phyloP scores from a whole-genome alignment of 129 eudicot species.

The Oenanthe sinensis region DNA sequence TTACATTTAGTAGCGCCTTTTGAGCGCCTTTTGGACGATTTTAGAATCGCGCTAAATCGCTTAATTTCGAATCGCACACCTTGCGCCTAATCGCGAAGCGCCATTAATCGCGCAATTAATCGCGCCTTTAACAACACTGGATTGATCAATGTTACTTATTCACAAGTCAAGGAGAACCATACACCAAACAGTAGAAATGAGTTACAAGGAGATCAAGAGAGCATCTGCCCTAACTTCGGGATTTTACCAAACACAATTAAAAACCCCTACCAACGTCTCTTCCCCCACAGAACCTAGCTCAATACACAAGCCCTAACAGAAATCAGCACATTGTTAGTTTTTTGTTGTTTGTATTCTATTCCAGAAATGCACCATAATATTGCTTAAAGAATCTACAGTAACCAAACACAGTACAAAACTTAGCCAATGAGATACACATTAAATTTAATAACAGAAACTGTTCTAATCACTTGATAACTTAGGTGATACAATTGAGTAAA shows the following conservation, averaged over 20 bases:
- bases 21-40: too few relatives aligned
- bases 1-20: too few relatives aligned
- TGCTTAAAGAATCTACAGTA: background rate
- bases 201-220: background rate
- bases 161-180: background rate
- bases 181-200: background rate
- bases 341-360: background rate
- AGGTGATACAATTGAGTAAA: background rate
- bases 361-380: background rate
- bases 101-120: too few relatives aligned
- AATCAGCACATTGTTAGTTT: background rate
- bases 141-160: background rate
- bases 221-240: background rate
- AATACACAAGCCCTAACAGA: background rate
- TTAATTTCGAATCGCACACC: too few relatives aligned
- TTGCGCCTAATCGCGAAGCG: too few relatives aligned
- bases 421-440: background rate
- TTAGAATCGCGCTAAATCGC: too few relatives aligned
- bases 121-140: too few relatives aligned
- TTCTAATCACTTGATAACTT: background rate
- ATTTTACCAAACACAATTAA: background rate
- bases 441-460: background rate
- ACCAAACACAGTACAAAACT: background rate
- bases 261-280: background rate
- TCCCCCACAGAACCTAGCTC: background rate